phyloP scores from a whole-genome alignment of 2,329 filamentous ascomycete genomes.

The Dryadomyces quercus-mongolicae region DNA sequence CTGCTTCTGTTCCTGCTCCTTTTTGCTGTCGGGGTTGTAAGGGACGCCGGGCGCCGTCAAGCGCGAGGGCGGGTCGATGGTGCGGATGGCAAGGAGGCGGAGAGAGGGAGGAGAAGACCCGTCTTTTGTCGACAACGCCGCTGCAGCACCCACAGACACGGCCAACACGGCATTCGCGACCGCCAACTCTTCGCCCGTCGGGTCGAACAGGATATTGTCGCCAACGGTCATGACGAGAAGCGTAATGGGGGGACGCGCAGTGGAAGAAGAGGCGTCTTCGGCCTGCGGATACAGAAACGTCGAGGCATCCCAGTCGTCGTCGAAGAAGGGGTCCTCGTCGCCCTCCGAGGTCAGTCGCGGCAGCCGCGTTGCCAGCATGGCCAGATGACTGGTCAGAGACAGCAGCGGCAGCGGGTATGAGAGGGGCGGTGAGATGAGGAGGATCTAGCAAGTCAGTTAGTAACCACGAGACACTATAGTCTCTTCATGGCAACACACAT shows the following conservation, averaged over 20 bases:
- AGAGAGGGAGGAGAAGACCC: slow-evolving; percentile 26
- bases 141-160: slow-evolving; percentile 56
- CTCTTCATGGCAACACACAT: slow-evolving; percentile 47
- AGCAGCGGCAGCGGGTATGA: slow-evolving; percentile 90
- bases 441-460: slow-evolving; percentile 44
- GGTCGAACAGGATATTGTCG: slow-evolving; percentile 88
- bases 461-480: slow-evolving; percentile 11
- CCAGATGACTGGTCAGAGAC: slow-evolving; percentile 85
- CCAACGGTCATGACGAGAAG: slow-evolving; percentile 80
- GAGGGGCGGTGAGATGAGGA: slow-evolving; percentile 83
- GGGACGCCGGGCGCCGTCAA: slow-evolving; percentile 60
- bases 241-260: slow-evolving; percentile 64
- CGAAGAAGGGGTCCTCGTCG: slow-evolving; percentile 94
- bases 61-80: slow-evolving; percentile 62
- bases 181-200: slow-evolving; percentile 78
- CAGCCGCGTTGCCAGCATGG: slow-evolving; percentile 75
- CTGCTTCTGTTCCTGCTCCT: slow-evolving; percentile 17
- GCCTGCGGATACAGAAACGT: slow-evolving; percentile 55
- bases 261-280: not conserved
- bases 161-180: slow-evolving; percentile 85
- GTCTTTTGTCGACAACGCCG: slow-evolving; percentile 9
- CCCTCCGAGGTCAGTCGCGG: slow-evolving; percentile 76
- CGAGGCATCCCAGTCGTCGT: slow-evolving; percentile 91
- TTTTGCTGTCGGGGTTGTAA: slow-evolving; percentile 41
- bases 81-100: slow-evolving; percentile 55